Evolutionary conservation across 192 early-diverging fungal species (phyloP).

Genomic region (Phycomyces nitens): DNA sequence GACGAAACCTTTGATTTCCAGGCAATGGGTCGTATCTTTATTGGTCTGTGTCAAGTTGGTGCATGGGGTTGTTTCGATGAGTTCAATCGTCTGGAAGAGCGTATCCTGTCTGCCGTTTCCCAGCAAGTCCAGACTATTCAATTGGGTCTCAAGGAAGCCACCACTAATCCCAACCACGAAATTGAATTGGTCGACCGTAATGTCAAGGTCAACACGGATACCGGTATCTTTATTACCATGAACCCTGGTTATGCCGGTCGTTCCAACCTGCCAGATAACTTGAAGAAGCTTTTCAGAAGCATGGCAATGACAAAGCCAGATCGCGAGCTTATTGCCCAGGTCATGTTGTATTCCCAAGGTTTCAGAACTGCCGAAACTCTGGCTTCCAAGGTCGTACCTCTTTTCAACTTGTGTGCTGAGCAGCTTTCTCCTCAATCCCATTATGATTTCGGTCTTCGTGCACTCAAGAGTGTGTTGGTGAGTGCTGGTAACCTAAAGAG

Average conservation of each 20-base stretch:
- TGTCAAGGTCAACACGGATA: slow-evolving; percentile 81
- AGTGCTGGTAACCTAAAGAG: slow-evolving; percentile 99
- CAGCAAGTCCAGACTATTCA: slow-evolving; percentile 99
- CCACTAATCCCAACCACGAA: slow-evolving; percentile 64
- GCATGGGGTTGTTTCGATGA: slow-evolving; percentile 99
- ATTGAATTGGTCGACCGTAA: slow-evolving; percentile 92
- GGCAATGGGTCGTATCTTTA: slow-evolving; percentile 99
- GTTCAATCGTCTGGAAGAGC: slow-evolving; percentile 98
- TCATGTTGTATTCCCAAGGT: slow-evolving; percentile 99
- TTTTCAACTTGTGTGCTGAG: slow-evolving; percentile 94
- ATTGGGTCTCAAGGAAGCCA: slow-evolving; percentile 72
- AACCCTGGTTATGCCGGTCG: slow-evolving; percentile 99
- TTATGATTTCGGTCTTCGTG: slow-evolving; percentile 99
- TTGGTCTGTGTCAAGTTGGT: slow-evolving; percentile 97
- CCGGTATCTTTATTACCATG: slow-evolving; percentile 98
- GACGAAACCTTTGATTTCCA: slow-evolving; percentile 99
- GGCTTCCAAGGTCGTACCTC: slow-evolving; percentile 93
- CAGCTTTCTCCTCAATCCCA: slow-evolving; percentile 95
- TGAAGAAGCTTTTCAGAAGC: slow-evolving; percentile 98
- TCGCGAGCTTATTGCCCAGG: slow-evolving; percentile 96
- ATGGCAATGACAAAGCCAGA: slow-evolving; percentile 99
- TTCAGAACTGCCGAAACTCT: slow-evolving; percentile 93
- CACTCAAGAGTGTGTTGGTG: slow-evolving; percentile 97
- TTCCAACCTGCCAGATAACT: slow-evolving; percentile 96
- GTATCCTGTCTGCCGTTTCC: slow-evolving; percentile 96